Base-by-base conservation (phyloP, 2,329 filamentous ascomycete species). In the Fusarium staphyleae region DNA sequence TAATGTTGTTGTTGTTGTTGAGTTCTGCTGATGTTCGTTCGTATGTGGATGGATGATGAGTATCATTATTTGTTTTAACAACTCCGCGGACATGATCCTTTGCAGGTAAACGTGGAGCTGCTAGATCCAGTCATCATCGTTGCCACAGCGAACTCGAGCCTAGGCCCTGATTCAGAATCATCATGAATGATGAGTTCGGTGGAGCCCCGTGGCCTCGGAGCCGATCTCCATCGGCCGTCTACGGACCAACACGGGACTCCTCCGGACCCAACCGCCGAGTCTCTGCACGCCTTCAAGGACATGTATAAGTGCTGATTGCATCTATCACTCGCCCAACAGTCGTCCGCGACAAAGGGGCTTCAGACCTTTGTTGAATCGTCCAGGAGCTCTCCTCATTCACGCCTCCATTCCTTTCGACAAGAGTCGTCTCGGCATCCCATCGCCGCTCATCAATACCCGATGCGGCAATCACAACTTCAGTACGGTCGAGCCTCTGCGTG, bases 101-200 rank as follows among this genome's bases (percentile, higher is more conserved):
- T 34, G 30, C n/a, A 35, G 30, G 3, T n/a, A 43, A 13, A 39
- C 12, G 24, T 32, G 28, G 13, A 42, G 15, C 32, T 28, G 19
- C 39, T 29, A 35, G 41, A 37, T 33, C n/a, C 22, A 33, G 8
- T n/a, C n/a, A n/a, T 32, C 9, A 32, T 43, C 29, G 29, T 43
- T 55, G 58, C 58, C 57, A 62, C 58, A 12, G 18, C 45, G 45
- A 35, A 40, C 15, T 14, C 19, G 26, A 22, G 12, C 16, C 24
- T 10, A 39, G 19, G 33, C 14, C n/a, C 26, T 39, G 33, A 11
- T 29, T 33, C 24, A 39, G 32, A 24, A 24, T 14, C 28, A 22
- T 35, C 35, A 26, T 7, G 50, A 22, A 19, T 5, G 4, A 36
- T 13, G 28, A 28, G 10, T 10, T 39, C 32, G 15, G 19, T 24